Evolutionary conservation across 2,329 filamentous ascomycete genomes (phyloP).

Genomic region (Cercospora brassicicola): DNA sequence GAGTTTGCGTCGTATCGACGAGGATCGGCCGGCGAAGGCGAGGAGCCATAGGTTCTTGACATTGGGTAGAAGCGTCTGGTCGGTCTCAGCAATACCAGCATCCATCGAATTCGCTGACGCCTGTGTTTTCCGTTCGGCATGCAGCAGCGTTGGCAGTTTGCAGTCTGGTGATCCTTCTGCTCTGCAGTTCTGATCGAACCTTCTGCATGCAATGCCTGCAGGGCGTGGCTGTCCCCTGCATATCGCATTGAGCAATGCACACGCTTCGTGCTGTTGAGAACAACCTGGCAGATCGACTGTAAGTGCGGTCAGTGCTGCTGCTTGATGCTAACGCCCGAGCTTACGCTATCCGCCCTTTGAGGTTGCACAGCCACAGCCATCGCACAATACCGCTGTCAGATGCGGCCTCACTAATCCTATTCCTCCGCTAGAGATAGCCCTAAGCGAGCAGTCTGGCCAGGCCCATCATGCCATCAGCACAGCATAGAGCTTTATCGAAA

Average conservation of each 20-base stretch:
- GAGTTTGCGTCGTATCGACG: neutral
- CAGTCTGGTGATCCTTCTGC: neutral
- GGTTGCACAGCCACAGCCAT: neutral
- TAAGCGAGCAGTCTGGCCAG: conserved; percentile 5
- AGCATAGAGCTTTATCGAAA: neutral
- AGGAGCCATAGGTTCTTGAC: neutral
- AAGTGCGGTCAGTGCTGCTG: neutral
- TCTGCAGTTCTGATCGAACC: neutral
- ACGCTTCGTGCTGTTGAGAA: neutral
- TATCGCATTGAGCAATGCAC: neutral
- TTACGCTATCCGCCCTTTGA: neutral
- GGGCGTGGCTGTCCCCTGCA: neutral
- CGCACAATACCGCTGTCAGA: neutral
- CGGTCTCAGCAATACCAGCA: neutral
- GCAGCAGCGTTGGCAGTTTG: neutral
- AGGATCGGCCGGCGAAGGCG: neutral
- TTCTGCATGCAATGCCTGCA: neutral
- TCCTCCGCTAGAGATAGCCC: neutral
- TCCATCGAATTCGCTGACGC: neutral
- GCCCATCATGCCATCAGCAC: neutral
- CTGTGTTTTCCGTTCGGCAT: neutral
- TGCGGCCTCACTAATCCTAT: neutral
- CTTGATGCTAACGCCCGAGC: neutral
- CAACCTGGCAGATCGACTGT: neutral
- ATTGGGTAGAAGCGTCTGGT: neutral